Evolutionary conservation across 768 basidiomycete species (phyloP).

Genomic region (Boletus subcaerulescens): DNA sequence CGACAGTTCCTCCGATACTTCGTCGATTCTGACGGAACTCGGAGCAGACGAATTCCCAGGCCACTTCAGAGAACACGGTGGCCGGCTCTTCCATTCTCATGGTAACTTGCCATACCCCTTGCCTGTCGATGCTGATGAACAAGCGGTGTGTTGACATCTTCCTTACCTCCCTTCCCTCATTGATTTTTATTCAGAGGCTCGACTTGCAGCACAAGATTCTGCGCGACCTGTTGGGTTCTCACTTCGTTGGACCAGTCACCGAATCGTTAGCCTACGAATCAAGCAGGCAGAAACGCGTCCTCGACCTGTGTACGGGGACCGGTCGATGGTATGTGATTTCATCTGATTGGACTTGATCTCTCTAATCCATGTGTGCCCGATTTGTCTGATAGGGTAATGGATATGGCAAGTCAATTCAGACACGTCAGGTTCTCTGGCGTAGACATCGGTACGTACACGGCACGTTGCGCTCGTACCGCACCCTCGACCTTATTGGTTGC

Average conservation of each 20-base stretch:
- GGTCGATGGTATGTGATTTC: conserved; percentile 59
- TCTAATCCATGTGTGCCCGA: conserved; percentile 11
- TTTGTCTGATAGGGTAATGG: conserved; percentile 55
- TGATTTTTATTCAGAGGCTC: conserved; percentile 42
- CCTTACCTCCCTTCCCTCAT: background rate
- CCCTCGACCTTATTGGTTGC: conserved; percentile 11
- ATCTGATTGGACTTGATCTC: conserved; percentile 16
- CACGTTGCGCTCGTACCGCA: conserved; percentile 10
- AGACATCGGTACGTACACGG: conserved; percentile 62
- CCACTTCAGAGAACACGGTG: conserved; percentile 57
- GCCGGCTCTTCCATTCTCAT: conserved; percentile 69
- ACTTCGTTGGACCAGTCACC: conserved; percentile 59
- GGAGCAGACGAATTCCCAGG: conserved; percentile 51
- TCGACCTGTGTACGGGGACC: conserved; percentile 77
- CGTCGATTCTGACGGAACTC: conserved; percentile 46
- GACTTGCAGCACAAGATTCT: conserved; percentile 50
- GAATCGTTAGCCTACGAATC: conserved; percentile 44
- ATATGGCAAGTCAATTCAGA: conserved; percentile 68
- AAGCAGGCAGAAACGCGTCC: conserved; percentile 46
- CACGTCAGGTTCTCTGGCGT: conserved; percentile 64
- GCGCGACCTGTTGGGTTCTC: conserved; percentile 47
- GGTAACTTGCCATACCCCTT: conserved; percentile 63
- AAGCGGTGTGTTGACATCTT: conserved; percentile 45
- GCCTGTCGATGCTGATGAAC: conserved; percentile 70
- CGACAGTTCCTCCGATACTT: conserved; percentile 39